Percentiles rank a stretch among this genome's conserved stretches.
Conservation (phyloP, 305 asterid genomes). For the Fraxinus baroniana region DNA sequence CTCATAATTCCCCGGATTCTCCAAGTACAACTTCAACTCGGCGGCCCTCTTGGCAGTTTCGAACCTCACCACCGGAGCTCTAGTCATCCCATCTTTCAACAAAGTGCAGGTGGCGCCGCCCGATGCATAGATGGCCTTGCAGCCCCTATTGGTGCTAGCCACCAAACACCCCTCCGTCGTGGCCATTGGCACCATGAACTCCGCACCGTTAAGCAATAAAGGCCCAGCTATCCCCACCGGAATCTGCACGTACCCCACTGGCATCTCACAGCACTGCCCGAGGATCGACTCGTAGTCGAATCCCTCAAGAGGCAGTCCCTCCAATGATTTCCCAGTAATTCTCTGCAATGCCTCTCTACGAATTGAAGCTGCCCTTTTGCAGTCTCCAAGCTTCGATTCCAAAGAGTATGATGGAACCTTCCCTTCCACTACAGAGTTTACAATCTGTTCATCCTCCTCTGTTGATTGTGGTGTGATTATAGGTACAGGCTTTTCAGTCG, state of each 20-base stretch:
- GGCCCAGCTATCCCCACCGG: slow-evolving; percentile 59
- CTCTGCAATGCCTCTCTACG: slow-evolving; percentile 49
- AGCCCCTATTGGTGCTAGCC: slow-evolving; percentile 54
- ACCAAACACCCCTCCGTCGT: slow-evolving; percentile 53
- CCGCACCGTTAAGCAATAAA: slow-evolving; percentile 47
- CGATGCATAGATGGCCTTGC: slow-evolving; percentile 41
- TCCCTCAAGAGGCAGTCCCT: slow-evolving; percentile 48
- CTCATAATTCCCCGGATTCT: slow-evolving; percentile 38
- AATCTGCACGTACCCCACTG: slow-evolving; percentile 48
- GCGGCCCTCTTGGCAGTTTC: slow-evolving; percentile 42
- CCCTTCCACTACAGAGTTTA: slow-evolving; percentile 34
- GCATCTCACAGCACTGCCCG: slow-evolving; percentile 62
- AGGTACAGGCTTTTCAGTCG: slow-evolving; percentile 16
- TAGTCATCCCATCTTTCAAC: slow-evolving; percentile 49
- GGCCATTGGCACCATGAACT: slow-evolving; percentile 51
- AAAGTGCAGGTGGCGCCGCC: slow-evolving; percentile 47
- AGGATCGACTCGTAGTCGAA: slow-evolving; percentile 46
- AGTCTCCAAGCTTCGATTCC: slow-evolving; percentile 46
- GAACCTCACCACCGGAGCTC: slow-evolving; percentile 58
- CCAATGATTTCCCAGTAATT: slow-evolving; percentile 43
- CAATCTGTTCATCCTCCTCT: slow-evolving; percentile 38
- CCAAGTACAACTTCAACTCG: slow-evolving; percentile 43
- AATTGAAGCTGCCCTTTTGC: slow-evolving; percentile 41
- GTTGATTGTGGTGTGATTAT: slow-evolving; percentile 21
- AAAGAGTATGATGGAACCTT: slow-evolving; percentile 39